These are phyloP conservation scores for Micromonas pusilla DNA, from an alignment of 139 green algal genomes.

Conservation along the genomic window DNA sequence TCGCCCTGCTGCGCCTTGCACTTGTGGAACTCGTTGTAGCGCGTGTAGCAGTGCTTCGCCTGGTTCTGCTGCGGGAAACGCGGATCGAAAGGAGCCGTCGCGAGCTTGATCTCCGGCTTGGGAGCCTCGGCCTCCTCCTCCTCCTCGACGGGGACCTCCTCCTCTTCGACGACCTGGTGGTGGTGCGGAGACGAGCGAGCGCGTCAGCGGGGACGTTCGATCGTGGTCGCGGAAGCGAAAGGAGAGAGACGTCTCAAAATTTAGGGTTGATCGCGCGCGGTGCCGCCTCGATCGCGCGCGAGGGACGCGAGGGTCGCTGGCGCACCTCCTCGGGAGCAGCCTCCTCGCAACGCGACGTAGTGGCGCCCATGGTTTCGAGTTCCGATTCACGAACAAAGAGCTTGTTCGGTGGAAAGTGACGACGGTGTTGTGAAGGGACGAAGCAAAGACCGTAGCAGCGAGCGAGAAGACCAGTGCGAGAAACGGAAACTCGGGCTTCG, in stretches of 20 bases:
- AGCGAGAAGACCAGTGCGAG: no score
- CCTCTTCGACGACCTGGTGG: not conserved
- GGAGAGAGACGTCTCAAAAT: not conserved
- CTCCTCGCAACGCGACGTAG: not conserved
- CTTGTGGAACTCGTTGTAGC: constrained; percentile 90
- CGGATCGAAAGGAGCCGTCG: constrained; percentile 69
- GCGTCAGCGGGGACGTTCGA: not conserved
- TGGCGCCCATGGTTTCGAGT: not conserved
- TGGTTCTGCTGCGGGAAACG: constrained; percentile 86
- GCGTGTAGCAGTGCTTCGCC: constrained; percentile 77
- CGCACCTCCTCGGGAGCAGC: not conserved
- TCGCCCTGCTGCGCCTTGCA: constrained; percentile 51
- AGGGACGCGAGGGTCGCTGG: not conserved
- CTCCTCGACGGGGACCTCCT: constrained; percentile 10
- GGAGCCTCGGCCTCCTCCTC: constrained; percentile 10
- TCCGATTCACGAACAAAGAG: no score
- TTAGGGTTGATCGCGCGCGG: not conserved
- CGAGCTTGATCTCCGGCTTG: constrained; percentile 29
- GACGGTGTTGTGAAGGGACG: no score
- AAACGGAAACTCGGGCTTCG: no score
- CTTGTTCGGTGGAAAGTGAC: no score
- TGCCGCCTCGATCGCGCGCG: not conserved
- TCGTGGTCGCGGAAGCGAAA: no score
- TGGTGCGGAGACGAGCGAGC: not conserved
- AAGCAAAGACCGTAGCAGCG: no score